Conservation (phyloP, 768 basidiomycete genomes). For the Lactarius psammicola region DNA sequence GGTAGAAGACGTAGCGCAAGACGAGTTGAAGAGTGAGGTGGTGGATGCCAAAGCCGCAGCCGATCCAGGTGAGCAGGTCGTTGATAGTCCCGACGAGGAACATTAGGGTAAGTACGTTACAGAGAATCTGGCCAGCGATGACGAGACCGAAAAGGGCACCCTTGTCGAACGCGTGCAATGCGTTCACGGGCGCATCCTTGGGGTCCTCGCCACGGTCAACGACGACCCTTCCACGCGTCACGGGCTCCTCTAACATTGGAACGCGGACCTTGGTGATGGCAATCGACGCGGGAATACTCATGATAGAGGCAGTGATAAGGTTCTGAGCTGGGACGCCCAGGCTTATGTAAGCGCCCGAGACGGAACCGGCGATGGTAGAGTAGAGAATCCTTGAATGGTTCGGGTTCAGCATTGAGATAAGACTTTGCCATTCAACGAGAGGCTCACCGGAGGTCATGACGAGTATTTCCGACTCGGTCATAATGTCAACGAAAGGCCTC, state of each 20-base stretch:
- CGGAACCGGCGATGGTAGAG: slow-evolving; percentile 88
- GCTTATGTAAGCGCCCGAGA: slow-evolving; percentile 78
- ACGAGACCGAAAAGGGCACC: too few species aligned
- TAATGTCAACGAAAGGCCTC: slow-evolving; percentile 76
- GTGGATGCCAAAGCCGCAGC: too few species aligned
- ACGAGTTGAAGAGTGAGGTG: too few species aligned
- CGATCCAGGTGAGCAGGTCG: too few species aligned
- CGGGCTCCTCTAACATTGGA: slow-evolving; percentile 81
- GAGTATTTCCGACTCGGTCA: slow-evolving; percentile 81
- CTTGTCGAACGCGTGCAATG: too few species aligned
- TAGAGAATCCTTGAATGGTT: slow-evolving; percentile 65
- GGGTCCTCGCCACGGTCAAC: slow-evolving; percentile 69
- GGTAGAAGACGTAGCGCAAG: slow-evolving; percentile 93
- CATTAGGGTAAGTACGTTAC: too few species aligned
- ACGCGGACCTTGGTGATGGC: slow-evolving; percentile 85
- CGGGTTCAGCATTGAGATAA: too few species aligned
- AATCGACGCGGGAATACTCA: slow-evolving; percentile 96
- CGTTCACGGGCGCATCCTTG: slow-evolving; percentile 63
- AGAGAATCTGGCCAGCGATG: too few species aligned
- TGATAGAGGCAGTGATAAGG: slow-evolving; percentile 89
- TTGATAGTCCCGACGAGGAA: too few species aligned
- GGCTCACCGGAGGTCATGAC: too few species aligned
- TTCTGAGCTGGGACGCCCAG: too few species aligned
- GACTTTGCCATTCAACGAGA: too few species aligned
- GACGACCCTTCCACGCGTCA: slow-evolving; percentile 77